Evolutionary conservation across 495 filamentous ascomycete genomes (phyloP).

Genomic region (Penicillium lividum): DNA sequence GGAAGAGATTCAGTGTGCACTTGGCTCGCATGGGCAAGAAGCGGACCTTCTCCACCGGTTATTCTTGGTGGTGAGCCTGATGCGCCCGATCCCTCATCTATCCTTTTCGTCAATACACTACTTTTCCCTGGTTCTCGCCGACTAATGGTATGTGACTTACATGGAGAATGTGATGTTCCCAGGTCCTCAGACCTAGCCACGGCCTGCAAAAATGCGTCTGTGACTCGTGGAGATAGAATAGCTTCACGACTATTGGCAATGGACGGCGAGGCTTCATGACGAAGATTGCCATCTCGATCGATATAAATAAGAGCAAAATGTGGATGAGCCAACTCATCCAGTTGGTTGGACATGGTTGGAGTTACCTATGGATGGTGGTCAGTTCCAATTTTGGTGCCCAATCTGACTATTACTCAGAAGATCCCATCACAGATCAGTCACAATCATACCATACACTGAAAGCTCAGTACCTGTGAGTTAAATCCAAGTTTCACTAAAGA

Average conservation of each 20-base stretch:
- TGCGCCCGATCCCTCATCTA: slow-evolving; percentile 13
- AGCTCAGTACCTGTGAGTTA: slow-evolving; percentile 4
- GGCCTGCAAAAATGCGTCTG: slow-evolving; percentile 37
- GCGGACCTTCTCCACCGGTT: not conserved
- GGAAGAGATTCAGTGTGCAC: not conserved
- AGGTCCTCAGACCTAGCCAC: slow-evolving; percentile 33
- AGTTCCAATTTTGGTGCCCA: slow-evolving; percentile 3
- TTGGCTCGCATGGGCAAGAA: slow-evolving; percentile 9
- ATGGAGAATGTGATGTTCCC: slow-evolving; percentile 11
- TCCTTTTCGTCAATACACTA: slow-evolving; percentile 10
- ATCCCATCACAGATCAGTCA: not conserved
- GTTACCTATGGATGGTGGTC: slow-evolving; percentile 19
- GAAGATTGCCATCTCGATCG: slow-evolving; percentile 37
- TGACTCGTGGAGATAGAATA: slow-evolving; percentile 39
- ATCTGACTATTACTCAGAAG: not conserved
- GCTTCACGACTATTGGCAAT: slow-evolving; percentile 34
- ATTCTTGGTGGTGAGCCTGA: slow-evolving; percentile 1
- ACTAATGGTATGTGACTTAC: slow-evolving; percentile 19
- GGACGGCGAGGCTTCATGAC: slow-evolving; percentile 38
- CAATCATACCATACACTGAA: slow-evolving; percentile 17
- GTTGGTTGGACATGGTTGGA: slow-evolving; percentile 28
- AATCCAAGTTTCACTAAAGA: slow-evolving; percentile 7
- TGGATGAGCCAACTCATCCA: slow-evolving; percentile 18
- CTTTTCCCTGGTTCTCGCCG: not conserved
- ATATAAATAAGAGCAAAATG: slow-evolving; percentile 46